These are phyloP conservation scores for Groenewaldozyma tartarivorans DNA, from an alignment of 805 yeast genomes.

Conservation along the genomic window DNA sequence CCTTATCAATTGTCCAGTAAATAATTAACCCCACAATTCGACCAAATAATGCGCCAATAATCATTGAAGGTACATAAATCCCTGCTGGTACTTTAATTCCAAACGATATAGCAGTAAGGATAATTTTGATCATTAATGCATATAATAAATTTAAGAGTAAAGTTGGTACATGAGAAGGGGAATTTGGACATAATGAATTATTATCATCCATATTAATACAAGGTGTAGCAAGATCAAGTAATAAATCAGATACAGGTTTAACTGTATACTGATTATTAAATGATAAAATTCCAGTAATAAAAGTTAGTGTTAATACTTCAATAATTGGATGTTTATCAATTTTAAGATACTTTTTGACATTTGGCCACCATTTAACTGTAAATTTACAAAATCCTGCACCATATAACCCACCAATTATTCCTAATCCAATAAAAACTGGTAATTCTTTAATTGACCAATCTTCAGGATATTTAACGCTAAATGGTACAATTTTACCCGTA, in stretches of 20 bases:
- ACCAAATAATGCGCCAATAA: conserved; percentile 52
- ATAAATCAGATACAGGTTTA: conserved; percentile 40
- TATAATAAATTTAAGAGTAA: too few relatives aligned
- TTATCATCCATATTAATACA: conserved; percentile 24
- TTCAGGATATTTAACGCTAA: conserved; percentile 40
- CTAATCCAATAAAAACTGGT: conserved; percentile 36
- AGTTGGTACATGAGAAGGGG: conserved; percentile 7
- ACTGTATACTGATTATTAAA: conserved; percentile 42
- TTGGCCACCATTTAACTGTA: conserved; percentile 35
- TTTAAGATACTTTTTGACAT: conserved; percentile 23
- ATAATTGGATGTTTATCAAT: conserved; percentile 35
- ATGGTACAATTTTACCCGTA: conserved; percentile 48
- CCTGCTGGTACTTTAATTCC: conserved; percentile 54
- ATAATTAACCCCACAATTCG: conserved; percentile 35
- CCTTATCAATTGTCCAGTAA: too few relatives aligned
- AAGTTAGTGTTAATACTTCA: conserved; percentile 38
- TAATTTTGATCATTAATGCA: conserved; percentile 38
- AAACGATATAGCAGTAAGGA: conserved; percentile 43
- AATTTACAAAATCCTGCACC: conserved; percentile 44
- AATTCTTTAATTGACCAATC: conserved; percentile 47
- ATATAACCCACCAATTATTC: conserved; percentile 44
- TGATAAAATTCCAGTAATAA: conserved; percentile 38
- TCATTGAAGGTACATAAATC: conserved; percentile 56
- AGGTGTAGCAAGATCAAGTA: conserved; percentile 41
- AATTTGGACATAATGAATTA: not conserved